phyloP scores from a whole-genome alignment of 768 basidiomycete genomes.

The Crucibulum laeve region DNA sequence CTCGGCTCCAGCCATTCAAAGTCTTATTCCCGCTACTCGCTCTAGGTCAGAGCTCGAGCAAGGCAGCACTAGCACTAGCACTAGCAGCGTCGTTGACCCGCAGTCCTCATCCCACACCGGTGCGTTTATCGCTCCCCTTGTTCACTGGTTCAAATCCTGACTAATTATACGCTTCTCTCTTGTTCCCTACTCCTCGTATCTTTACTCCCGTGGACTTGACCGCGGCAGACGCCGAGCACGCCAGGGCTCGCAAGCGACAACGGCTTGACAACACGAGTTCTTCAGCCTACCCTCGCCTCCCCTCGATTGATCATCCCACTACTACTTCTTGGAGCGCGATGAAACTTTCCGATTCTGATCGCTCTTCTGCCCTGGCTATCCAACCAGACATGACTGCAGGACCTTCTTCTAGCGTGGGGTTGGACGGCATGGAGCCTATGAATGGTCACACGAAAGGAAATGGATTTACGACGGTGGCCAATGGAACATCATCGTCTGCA shows the following conservation, averaged over 20 bases:
- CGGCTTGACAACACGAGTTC: slow-evolving; percentile 43
- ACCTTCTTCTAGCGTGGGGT: slow-evolving; percentile 30
- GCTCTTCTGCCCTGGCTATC: slow-evolving; percentile 36
- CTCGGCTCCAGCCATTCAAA: slow-evolving; percentile 20
- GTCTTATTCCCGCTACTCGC: slow-evolving; percentile 65
- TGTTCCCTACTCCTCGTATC: slow-evolving; percentile 7
- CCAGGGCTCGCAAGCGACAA: slow-evolving; percentile 69
- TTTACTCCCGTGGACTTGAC: slow-evolving; percentile 7
- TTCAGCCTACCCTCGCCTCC: slow-evolving; percentile 20
- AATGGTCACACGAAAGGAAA: slow-evolving; percentile 45
- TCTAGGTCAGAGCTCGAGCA: slow-evolving; percentile 60
- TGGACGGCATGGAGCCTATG: slow-evolving; percentile 17
- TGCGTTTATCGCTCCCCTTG: slow-evolving; percentile 16
- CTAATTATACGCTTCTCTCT: slow-evolving; percentile 8
- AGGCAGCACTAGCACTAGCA: slow-evolving; percentile 28
- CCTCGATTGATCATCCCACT: slow-evolving; percentile 28
- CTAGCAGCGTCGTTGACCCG: slow-evolving; percentile 22
- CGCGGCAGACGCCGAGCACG: slow-evolving; percentile 43
- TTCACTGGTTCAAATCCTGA: slow-evolving; percentile 1
- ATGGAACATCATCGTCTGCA: slow-evolving; percentile 25
- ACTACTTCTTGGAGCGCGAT: slow-evolving; percentile 35
- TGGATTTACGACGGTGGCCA: slow-evolving; percentile 30
- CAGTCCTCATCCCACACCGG: slow-evolving; percentile 26
- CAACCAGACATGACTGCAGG: slow-evolving; percentile 43
- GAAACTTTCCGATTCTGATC: slow-evolving; percentile 50